phyloP scores from a whole-genome alignment of 2,329 filamentous ascomycete species.

The Sphaerulina musiva region DNA sequence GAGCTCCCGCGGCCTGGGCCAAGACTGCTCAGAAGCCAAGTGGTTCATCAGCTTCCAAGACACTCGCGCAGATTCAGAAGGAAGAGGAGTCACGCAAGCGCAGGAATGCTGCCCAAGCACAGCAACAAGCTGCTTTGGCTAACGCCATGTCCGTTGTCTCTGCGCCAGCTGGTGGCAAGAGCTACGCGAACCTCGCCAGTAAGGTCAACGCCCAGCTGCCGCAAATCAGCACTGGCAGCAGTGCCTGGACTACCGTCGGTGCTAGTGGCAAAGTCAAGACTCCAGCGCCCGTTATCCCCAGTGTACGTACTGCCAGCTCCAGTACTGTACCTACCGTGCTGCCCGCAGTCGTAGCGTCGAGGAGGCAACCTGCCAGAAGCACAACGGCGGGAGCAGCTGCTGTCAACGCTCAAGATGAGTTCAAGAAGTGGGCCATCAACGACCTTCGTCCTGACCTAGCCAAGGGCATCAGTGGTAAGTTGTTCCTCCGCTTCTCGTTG shows the following conservation, averaged over 20 bases:
- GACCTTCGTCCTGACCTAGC: slow-evolving; percentile 70
- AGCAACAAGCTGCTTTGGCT: slow-evolving; percentile 38
- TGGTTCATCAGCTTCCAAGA: slow-evolving; percentile 63
- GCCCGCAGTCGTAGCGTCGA: slow-evolving; percentile 32
- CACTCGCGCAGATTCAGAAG: slow-evolving; percentile 88
- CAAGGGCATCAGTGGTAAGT: slow-evolving; percentile 59
- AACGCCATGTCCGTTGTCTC: slow-evolving; percentile 38
- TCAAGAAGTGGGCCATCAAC: slow-evolving; percentile 83
- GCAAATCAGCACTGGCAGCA: slow-evolving; percentile 41
- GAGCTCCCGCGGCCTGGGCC: slow-evolving; percentile 53
- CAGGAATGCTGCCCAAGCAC: slow-evolving; percentile 53
- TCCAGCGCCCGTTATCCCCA: slow-evolving; percentile 49
- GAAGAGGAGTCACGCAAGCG: slow-evolving; percentile 90
- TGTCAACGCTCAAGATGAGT: slow-evolving; percentile 74
- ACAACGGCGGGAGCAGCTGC: slow-evolving; percentile 46
- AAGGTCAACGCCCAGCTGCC: slow-evolving; percentile 52
- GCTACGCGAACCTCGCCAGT: slow-evolving; percentile 88
- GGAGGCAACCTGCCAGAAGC: slow-evolving; percentile 47
- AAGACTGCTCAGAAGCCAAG: slow-evolving; percentile 55
- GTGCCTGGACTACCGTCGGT: slow-evolving; percentile 91
- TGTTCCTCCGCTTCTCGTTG: background rate
- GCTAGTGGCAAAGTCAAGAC: slow-evolving; percentile 86
- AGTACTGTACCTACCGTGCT: slow-evolving; percentile 34
- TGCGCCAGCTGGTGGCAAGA: slow-evolving; percentile 59
- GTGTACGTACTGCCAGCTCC: slow-evolving; percentile 44